Percentiles rank a stretch among this genome's conserved stretches.
Evolutionary conservation across 2,329 filamentous ascomycete species (phyloP).

Genomic region (Hypoxylon sp.): DNA sequence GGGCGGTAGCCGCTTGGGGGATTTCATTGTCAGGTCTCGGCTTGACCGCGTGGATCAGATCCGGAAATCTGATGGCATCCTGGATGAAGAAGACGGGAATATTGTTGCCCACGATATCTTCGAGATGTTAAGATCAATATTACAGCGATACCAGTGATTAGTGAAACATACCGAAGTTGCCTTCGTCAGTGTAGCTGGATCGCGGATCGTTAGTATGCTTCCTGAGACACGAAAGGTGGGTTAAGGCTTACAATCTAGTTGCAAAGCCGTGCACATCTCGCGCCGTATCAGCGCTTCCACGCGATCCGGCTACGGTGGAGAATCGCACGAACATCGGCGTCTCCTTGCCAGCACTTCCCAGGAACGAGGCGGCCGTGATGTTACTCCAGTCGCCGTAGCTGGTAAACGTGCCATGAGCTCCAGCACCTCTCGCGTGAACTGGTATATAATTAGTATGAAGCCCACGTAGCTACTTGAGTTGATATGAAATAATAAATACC

Average conservation of each 20-base stretch:
- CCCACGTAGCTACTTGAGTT: slow-evolving; percentile 27
- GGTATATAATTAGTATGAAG: slow-evolving; percentile 51
- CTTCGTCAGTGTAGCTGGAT: slow-evolving; percentile 65
- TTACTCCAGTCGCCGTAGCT: slow-evolving; percentile 68
- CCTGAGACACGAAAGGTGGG: neutral
- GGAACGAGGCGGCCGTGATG: slow-evolving; percentile 68
- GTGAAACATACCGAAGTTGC: slow-evolving; percentile 64
- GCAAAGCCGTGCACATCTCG: slow-evolving; percentile 72
- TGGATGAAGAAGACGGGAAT: slow-evolving; percentile 56
- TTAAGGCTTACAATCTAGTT: slow-evolving; percentile 57
- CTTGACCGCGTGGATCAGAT: slow-evolving; percentile 55
- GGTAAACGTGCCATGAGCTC: slow-evolving; percentile 67
- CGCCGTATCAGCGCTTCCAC: slow-evolving; percentile 66
- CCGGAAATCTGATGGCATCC: slow-evolving; percentile 58
- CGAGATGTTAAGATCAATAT: slow-evolving; percentile 14
- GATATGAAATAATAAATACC: slow-evolving; percentile 20
- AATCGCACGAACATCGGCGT: slow-evolving; percentile 66
- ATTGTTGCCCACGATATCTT: slow-evolving; percentile 60
- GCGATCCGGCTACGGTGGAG: slow-evolving; percentile 67
- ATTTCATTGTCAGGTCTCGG: slow-evolving; percentile 53
- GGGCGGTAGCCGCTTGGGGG: slow-evolving; percentile 56
- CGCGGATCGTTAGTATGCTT: slow-evolving; percentile 20
- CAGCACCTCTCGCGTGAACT: slow-evolving; percentile 66
- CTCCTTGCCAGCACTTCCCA: slow-evolving; percentile 59
- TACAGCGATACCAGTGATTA: slow-evolving; percentile 14